These are phyloP conservation scores for Picea abies DNA, from an alignment of 83 land plant species.

Conservation along the genomic window DNA sequence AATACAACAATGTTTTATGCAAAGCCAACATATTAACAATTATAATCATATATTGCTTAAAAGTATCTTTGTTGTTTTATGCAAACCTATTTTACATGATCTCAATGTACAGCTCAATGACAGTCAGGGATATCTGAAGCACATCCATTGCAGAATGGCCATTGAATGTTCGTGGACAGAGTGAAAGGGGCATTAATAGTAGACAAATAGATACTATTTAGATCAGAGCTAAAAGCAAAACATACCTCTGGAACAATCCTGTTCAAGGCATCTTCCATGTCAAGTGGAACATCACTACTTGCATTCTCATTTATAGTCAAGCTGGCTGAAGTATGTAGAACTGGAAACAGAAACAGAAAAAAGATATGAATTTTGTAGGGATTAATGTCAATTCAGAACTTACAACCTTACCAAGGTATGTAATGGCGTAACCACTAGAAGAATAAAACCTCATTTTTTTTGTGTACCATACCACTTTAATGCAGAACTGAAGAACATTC, in stretches of 20 bases:
- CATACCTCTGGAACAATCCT: slow-evolving; percentile 50
- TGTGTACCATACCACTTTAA: neutral
- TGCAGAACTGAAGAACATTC: neutral
- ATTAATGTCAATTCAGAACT: neutral
- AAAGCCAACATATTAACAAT: slow-evolving; percentile 13
- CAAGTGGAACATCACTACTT: slow-evolving; percentile 60
- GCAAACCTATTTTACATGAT: neutral
- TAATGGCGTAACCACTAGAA: neutral
- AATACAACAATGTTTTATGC: neutral
- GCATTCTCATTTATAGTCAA: slow-evolving; percentile 63
- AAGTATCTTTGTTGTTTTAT: neutral
- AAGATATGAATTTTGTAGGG: slow-evolving; percentile 2
- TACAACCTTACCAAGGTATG: neutral
- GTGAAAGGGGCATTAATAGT: neutral
- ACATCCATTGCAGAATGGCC: neutral
- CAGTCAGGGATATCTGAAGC: neutral
- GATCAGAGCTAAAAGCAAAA: slow-evolving; percentile 7
- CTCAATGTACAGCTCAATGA: too few relatives aligned
- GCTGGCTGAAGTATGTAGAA: slow-evolving; percentile 60
- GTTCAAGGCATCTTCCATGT: slow-evolving; percentile 60
- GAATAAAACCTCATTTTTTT: neutral
- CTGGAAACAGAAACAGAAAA: slow-evolving; percentile 18
- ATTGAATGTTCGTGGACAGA: too few relatives aligned
- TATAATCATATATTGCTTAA: neutral
- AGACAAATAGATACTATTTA: neutral